Evolutionary conservation across 2,329 filamentous ascomycete genomes (phyloP).

Genomic region (Fusarium sp.): DNA sequence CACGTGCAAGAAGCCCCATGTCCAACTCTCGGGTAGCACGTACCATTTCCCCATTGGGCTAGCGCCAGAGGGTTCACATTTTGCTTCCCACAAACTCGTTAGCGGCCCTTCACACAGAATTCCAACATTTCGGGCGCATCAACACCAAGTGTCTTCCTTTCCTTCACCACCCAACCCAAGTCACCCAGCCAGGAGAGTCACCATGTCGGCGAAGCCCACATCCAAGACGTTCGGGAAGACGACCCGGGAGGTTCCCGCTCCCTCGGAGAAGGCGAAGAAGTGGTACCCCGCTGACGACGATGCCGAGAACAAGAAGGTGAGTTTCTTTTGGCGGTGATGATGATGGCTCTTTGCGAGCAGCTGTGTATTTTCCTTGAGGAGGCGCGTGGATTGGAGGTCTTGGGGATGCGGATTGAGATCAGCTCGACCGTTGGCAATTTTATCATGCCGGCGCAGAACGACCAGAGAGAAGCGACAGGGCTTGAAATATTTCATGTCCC

Average conservation of each 20-base stretch:
- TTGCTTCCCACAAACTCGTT: conserved; percentile 59
- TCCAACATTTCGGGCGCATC: conserved; percentile 54
- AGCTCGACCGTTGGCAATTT: conserved; percentile 16
- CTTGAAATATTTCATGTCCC: conserved; percentile 30
- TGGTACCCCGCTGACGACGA: conserved; percentile 99
- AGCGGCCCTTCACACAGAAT: conserved; percentile 57
- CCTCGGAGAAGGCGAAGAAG: conserved; percentile 94
- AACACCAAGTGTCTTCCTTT: conserved; percentile 54
- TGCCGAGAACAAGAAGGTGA: conserved; percentile 91
- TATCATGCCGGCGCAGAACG: conserved; percentile 19
- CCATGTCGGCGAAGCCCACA: conserved; percentile 80
- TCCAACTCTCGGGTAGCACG: conserved; percentile 37
- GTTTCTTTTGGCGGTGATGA: conserved; percentile 57
- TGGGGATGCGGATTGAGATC: conserved; percentile 23
- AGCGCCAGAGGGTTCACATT: conserved; percentile 58
- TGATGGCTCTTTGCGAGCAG: conserved; percentile 29
- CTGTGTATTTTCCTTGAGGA: conserved; percentile 11
- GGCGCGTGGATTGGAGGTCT: conserved; percentile 16
- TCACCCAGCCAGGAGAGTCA: conserved; percentile 63
- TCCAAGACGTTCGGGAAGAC: conserved; percentile 99
- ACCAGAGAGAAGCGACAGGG: conserved; percentile 12
- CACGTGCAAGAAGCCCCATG: conserved; percentile 54
- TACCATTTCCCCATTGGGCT: conserved; percentile 45
- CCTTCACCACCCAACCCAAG: conserved; percentile 51
- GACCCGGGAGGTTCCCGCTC: conserved; percentile 89